Percentiles rank a stretch among this genome's conserved stretches.
Conservation (phyloP, 1,284 basidiomycete species). For the Fomitopsis schrenkii region DNA sequence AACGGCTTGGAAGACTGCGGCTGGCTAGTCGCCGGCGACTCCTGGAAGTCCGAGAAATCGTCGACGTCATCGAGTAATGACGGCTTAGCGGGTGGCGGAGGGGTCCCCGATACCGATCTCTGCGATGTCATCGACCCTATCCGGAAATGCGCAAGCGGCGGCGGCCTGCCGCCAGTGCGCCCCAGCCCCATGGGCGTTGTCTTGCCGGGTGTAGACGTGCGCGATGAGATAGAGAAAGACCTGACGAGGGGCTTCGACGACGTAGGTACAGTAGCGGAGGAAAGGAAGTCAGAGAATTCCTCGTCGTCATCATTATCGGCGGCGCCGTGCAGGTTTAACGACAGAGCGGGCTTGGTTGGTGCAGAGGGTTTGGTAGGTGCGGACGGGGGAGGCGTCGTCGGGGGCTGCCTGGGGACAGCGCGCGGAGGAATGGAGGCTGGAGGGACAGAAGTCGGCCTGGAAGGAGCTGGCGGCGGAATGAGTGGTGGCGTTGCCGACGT, state of each 20-base stretch:
- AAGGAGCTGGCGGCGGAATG: slow-evolving; percentile 19
- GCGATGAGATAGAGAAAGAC: slow-evolving; percentile 1
- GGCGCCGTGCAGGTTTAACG: slow-evolving; percentile 2
- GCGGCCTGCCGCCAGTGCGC: background rate
- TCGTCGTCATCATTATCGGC: slow-evolving; percentile 16
- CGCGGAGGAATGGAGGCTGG: slow-evolving; percentile 8
- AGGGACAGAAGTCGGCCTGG: slow-evolving; percentile 12
- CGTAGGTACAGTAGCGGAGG: slow-evolving; percentile 9
- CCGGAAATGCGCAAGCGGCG: slow-evolving; percentile 7
- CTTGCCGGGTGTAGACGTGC: background rate
- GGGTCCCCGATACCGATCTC: background rate
- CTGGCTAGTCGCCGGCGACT: background rate
- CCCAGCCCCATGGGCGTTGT: slow-evolving; percentile 9
- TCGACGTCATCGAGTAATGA: slow-evolving; percentile 13
- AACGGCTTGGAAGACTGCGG: slow-evolving; percentile 5
- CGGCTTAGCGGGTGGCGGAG: background rate
- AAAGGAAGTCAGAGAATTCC: slow-evolving; percentile 28
- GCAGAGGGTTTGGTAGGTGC: background rate
- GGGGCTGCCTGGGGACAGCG: slow-evolving; percentile 11
- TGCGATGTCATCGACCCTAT: background rate
- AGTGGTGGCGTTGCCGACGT: slow-evolving; percentile 8
- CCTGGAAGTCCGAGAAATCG: slow-evolving; percentile 25
- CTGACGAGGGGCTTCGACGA: slow-evolving; percentile 6
- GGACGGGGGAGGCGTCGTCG: slow-evolving; percentile 12
- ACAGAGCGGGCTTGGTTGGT: background rate